phyloP scores from a whole-genome alignment of 2,329 filamentous ascomycete genomes.

The Cadophora sp. region DNA sequence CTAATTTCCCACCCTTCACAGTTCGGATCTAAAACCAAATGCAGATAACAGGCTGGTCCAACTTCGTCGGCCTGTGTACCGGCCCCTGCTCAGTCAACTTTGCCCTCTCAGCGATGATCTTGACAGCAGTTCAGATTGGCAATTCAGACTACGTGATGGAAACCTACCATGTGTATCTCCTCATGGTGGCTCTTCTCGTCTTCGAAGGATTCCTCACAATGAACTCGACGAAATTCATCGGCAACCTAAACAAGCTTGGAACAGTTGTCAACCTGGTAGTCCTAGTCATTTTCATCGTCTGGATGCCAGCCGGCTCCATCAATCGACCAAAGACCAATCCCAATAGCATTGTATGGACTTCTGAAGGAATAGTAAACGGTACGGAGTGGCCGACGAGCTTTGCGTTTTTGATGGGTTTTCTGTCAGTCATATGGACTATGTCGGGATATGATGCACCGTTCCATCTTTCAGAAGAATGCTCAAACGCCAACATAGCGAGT shows the following conservation, averaged over 20 bases:
- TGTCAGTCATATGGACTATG: conserved; percentile 68
- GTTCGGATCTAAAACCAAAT: neutral
- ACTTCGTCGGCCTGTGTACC: conserved; percentile 24
- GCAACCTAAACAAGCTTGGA: conserved; percentile 20
- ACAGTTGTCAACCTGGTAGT: conserved; percentile 19
- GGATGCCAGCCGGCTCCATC: conserved; percentile 15
- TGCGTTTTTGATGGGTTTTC: conserved; percentile 67
- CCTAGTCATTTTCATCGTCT: conserved; percentile 24
- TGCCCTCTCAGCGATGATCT: conserved; percentile 24
- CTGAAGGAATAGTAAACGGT: conserved; percentile 56
- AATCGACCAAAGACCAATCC: conserved; percentile 19
- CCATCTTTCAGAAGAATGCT: conserved; percentile 70
- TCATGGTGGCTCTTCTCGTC: conserved; percentile 21
- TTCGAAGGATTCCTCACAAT: conserved; percentile 23
- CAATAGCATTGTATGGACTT: conserved; percentile 21
- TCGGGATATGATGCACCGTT: conserved; percentile 69
- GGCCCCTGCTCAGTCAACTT: conserved; percentile 25
- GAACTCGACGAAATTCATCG: conserved; percentile 23
- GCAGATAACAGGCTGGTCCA: conserved; percentile 28
- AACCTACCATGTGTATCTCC: conserved; percentile 21
- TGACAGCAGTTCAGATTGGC: conserved; percentile 19
- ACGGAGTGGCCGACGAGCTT: conserved; percentile 66
- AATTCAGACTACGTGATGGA: conserved; percentile 20
- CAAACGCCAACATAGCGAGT: conserved; percentile 69
- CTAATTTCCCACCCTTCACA: neutral